Percentiles rank a stretch among this genome's conserved stretches.
Evolutionary conservation across 2,329 filamentous ascomycete genomes (phyloP).

Genomic region (Fusarium sp.): DNA sequence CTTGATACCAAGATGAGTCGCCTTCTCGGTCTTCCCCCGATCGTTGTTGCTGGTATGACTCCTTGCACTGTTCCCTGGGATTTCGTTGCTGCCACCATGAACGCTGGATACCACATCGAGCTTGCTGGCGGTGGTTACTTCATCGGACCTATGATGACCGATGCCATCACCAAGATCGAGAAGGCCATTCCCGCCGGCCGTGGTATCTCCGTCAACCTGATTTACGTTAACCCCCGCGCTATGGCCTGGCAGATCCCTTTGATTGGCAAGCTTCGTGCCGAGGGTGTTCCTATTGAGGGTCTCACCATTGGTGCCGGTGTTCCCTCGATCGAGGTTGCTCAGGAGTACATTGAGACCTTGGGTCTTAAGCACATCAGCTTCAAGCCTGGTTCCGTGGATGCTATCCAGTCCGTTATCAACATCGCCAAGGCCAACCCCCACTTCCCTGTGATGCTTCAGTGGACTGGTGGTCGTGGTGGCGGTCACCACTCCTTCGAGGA

Average conservation of each 20-base stretch:
- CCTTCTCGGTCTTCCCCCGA: constrained; percentile 84
- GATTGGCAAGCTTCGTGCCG: constrained; percentile 82
- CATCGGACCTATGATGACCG: constrained; percentile 84
- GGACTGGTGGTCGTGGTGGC: constrained; percentile 94
- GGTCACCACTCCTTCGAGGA: constrained; percentile 97
- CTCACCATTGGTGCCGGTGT: constrained; percentile 94
- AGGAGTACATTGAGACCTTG: constrained; percentile 93
- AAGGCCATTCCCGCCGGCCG: constrained; percentile 86
- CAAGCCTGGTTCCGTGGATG: constrained; percentile 91
- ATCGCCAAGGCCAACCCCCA: constrained; percentile 94
- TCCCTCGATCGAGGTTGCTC: constrained; percentile 91
- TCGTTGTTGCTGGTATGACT: constrained; percentile 96
- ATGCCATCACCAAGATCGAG: constrained; percentile 87
- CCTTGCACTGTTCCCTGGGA: constrained; percentile 91
- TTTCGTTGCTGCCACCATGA: constrained; percentile 93
- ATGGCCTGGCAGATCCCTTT: constrained; percentile 96
- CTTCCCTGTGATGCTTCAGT: constrained; percentile 94
- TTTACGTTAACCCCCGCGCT: constrained; percentile 90
- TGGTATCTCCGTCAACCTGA: constrained; percentile 90
- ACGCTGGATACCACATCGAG: constrained; percentile 94
- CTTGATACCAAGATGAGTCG: constrained; percentile 98
- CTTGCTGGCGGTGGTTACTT: constrained; percentile 92
- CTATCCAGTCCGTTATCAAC: constrained; percentile 91
- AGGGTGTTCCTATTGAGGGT: constrained; percentile 92
- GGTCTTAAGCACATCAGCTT: constrained; percentile 94